Conservation (phyloP, 805 yeast genomes). For the Barnettozyma salicaria region DNA sequence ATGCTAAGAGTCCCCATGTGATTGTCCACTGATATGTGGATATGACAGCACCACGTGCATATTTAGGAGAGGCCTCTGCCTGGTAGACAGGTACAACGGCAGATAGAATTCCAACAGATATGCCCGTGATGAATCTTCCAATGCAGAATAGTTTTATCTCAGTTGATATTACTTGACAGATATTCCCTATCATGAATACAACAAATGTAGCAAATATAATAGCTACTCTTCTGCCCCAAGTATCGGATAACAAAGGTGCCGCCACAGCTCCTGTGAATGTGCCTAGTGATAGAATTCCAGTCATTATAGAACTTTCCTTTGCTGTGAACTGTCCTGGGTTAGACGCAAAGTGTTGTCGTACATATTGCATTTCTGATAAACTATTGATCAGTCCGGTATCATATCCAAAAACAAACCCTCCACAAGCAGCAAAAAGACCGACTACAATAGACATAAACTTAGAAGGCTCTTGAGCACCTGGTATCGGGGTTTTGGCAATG, state of each 20-base stretch:
- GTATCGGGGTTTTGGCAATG: slow-evolving; percentile 8
- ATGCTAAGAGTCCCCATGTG: slow-evolving; percentile 75
- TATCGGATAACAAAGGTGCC: slow-evolving; percentile 63
- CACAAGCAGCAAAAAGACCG: slow-evolving; percentile 81
- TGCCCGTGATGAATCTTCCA: slow-evolving; percentile 69
- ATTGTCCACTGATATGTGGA: slow-evolving; percentile 87
- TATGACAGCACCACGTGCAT: slow-evolving; percentile 76
- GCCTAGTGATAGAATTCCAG: slow-evolving; percentile 76
- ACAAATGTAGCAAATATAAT: slow-evolving; percentile 56
- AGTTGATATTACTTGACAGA: slow-evolving; percentile 56
- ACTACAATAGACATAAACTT: slow-evolving; percentile 62
- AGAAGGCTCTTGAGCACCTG: slow-evolving; percentile 37
- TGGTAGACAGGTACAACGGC: slow-evolving; percentile 81
- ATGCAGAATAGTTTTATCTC: slow-evolving; percentile 49
- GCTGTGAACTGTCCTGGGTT: slow-evolving; percentile 45
- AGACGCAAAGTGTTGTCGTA: slow-evolving; percentile 48
- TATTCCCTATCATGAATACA: slow-evolving; percentile 64
- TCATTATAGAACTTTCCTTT: slow-evolving; percentile 61
- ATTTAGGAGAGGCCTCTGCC: slow-evolving; percentile 77
- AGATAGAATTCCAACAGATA: slow-evolving; percentile 71
- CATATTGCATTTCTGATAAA: slow-evolving; percentile 68
- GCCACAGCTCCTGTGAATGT: slow-evolving; percentile 63
- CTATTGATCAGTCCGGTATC: slow-evolving; percentile 86
- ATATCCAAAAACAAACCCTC: slow-evolving; percentile 85
- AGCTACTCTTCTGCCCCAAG: slow-evolving; percentile 62